Evolutionary conservation across 2,329 filamentous ascomycete genomes (phyloP), one percentile per base, ranked within the genome.

Genomic region (Huntiella bhutanensis): DNA sequence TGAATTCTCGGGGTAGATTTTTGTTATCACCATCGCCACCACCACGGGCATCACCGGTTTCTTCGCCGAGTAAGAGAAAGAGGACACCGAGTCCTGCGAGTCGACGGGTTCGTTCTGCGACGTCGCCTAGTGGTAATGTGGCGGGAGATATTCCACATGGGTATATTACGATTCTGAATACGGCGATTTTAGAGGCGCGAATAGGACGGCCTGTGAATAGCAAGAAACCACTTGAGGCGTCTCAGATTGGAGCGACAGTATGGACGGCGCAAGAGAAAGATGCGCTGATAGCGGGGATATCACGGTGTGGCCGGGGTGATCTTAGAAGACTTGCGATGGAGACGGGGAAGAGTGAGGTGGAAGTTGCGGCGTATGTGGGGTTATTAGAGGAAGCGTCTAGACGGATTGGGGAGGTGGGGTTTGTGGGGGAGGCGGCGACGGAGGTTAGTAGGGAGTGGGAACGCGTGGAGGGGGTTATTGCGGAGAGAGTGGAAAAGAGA

Each of bases 211-310:
- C 44, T 2, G 19, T 32, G 2, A n/a, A 15, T 32, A 19, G 12
- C 5, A 40, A 82, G 52, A 59, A 63, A 19, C 70, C 73, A 22
- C 73, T 80, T 45, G 58, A 66, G 13, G 69, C 77, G 52, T 68
- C 66, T 6, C 81, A 85, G 54, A 62, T 86, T 43, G 86, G 85
- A 16, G 66, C 75, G 19, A 75, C 77, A 1, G 53, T 61, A 8
- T 96, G 88, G 88, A 77, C 72, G 0, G 51, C 69, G 0, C 54
- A 63, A 1, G 87, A 95, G 56, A 93, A 93, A 57, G 64, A 70
- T 1, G 53, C 64, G 0, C 72, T 94, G 49, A 93, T 84, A 57
- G 64, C 71, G 11, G 70, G 73, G 0, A 59, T 92, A 3, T 65
- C 69, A 1, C 71, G 72, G 0, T 66, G 80, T 2, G 84, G 84